A percentile compares a stretch with the other conserved stretches of the same genome.
phyloP scores from a whole-genome alignment of 2,329 filamentous ascomycete genomes.

The Ophiocordyceps polyrhachis-furcata region DNA sequence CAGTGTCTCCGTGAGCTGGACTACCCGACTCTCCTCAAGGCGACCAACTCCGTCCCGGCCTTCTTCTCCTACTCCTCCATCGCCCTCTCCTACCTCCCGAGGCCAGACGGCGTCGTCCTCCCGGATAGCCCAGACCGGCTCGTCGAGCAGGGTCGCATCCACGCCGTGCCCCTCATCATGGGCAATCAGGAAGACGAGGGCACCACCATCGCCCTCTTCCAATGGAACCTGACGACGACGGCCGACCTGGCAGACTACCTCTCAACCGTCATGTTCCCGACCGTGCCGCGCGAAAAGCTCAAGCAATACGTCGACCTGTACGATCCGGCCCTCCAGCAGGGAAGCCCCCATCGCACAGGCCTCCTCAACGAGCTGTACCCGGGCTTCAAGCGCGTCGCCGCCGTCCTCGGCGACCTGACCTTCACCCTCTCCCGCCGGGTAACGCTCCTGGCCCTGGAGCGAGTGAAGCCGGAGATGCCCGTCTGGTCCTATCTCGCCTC shows the following conservation, averaged over 20 bases:
- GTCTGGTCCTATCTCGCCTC: slow-evolving; percentile 59
- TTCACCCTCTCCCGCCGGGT: slow-evolving; percentile 55
- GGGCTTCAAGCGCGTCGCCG: slow-evolving; percentile 44
- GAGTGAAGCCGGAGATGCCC: slow-evolving; percentile 37
- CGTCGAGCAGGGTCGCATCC: slow-evolving; percentile 26
- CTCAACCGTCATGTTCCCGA: slow-evolving; percentile 36
- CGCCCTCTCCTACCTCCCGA: slow-evolving; percentile 54
- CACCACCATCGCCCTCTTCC: slow-evolving; percentile 53
- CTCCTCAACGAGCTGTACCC: slow-evolving; percentile 41
- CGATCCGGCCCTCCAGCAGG: neutral
- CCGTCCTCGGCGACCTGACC: slow-evolving; percentile 51
- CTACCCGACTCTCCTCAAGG: slow-evolving; percentile 42
- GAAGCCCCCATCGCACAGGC: slow-evolving; percentile 18
- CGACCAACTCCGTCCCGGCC: slow-evolving; percentile 50
- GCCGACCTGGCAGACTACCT: slow-evolving; percentile 44
- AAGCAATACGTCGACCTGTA: neutral
- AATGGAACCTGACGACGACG: slow-evolving; percentile 46
- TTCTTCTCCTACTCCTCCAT: slow-evolving; percentile 49
- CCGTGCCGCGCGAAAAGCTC: slow-evolving; percentile 31
- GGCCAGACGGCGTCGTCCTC: slow-evolving; percentile 48
- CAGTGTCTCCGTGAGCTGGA: slow-evolving; percentile 44
- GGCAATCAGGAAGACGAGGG: slow-evolving; percentile 70
- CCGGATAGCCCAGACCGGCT: slow-evolving; percentile 44
- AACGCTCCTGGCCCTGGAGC: slow-evolving; percentile 32
- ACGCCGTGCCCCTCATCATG: slow-evolving; percentile 33